phyloP scores from a whole-genome alignment of 805 yeast genomes.

The Candida germanica region DNA sequence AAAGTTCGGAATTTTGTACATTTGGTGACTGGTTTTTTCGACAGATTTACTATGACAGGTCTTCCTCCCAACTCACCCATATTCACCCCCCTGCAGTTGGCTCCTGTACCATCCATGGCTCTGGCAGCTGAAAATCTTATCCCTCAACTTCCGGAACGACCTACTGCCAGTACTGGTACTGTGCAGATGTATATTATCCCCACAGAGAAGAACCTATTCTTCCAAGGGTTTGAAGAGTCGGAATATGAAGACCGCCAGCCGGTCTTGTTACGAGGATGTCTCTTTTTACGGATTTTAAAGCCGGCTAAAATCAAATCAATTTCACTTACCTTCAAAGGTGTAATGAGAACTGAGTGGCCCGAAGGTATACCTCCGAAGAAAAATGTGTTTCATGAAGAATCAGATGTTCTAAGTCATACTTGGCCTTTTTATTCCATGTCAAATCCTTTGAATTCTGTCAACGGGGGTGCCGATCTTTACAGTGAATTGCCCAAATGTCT shows the following conservation, averaged over 20 bases:
- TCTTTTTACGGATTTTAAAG: constrained; percentile 66
- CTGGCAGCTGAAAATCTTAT: constrained; percentile 19
- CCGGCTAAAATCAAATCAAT: constrained; percentile 69
- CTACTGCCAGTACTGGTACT: constrained; percentile 59
- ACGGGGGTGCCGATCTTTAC: constrained; percentile 49
- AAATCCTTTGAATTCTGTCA: constrained; percentile 15
- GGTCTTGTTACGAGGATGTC: constrained; percentile 74
- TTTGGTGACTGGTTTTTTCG: too few relatives aligned
- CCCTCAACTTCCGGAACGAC: constrained; percentile 53
- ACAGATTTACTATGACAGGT: too few relatives aligned
- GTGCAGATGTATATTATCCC: constrained; percentile 69
- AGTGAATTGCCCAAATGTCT: constrained; percentile 22
- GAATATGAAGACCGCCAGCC: constrained; percentile 72
- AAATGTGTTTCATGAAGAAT: constrained; percentile 59
- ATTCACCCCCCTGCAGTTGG: constrained; percentile 25
- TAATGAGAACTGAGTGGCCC: constrained; percentile 88
- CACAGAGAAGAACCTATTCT: constrained; percentile 75
- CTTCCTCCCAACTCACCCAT: constrained; percentile 24
- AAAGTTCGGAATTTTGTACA: too few relatives aligned
- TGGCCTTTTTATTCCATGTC: constrained; percentile 77
- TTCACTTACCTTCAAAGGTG: constrained; percentile 60
- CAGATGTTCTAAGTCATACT: constrained; percentile 68
- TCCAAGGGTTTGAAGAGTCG: constrained; percentile 73
- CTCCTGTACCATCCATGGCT: constrained; percentile 15
- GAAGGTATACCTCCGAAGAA: constrained; percentile 95